A percentile compares a stretch with the other conserved stretches of the same genome.
phyloP scores from a whole-genome alignment of 2,329 filamentous ascomycete species.

The Talaromyces sp. region DNA sequence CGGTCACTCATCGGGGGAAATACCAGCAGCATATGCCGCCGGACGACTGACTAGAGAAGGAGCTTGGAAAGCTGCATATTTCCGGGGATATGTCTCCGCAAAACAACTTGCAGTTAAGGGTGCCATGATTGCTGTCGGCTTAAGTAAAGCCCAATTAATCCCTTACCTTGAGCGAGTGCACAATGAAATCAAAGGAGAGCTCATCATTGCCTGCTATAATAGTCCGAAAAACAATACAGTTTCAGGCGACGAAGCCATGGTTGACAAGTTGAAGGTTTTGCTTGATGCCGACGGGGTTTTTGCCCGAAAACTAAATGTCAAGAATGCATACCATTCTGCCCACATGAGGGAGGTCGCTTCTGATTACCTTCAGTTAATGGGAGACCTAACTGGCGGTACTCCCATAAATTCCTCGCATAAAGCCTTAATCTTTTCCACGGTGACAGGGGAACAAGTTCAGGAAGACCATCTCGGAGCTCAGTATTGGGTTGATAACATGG shows the following conservation, averaged over 20 bases:
- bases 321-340: constrained; percentile 26
- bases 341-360: constrained; percentile 21
- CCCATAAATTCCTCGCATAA: constrained; percentile 10
- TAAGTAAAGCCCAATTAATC: constrained; percentile 11
- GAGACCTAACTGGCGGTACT: constrained; percentile 11
- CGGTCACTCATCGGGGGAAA: constrained; percentile 29
- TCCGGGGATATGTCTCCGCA: constrained; percentile 21
- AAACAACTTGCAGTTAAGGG: constrained; percentile 16
- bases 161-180: constrained; percentile 16
- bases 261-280: constrained; percentile 19
- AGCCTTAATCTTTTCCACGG: constrained; percentile 21
- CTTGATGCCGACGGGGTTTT: constrained; percentile 21
- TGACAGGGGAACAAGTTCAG: constrained; percentile 17
- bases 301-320: constrained; percentile 23
- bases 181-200: constrained; percentile 11
- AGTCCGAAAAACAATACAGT: constrained; percentile 23
- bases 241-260: constrained; percentile 20
- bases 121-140: constrained; percentile 25
- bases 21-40: constrained; percentile 44
- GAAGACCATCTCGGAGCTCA: constrained; percentile 12
- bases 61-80: constrained; percentile 24
- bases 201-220: constrained; percentile 24
- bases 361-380: constrained; percentile 21
- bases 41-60: constrained; percentile 26
- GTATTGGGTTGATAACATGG: constrained; percentile 30